Evolutionary conservation across 1,284 basidiomycete genomes (phyloP), one percentile per base, ranked within the genome.

Genomic region (Exobasidium rhododendri): DNA sequence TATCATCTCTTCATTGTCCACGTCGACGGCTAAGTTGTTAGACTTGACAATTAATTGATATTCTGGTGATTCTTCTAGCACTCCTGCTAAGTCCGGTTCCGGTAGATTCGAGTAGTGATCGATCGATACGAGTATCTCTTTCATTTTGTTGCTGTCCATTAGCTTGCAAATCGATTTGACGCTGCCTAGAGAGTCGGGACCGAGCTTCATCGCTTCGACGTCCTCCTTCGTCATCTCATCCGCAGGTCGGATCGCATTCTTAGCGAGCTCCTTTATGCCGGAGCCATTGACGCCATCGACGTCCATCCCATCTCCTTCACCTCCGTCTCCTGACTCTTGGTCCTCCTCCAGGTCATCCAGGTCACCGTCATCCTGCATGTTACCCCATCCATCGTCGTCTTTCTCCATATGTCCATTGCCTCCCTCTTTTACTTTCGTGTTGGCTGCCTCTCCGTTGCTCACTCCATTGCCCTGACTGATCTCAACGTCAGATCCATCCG

Each of bases 21-120:
- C 88, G 73, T 99, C 96, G 20, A 99, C 96, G 0, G 93, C 93
- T 63, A 97, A 83, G 82, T 98, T 99, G 83, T 99, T 99, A 13
- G 94, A 92, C 70, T 91, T 88, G 2, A 99, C 96, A 73, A 98
- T 97, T 63, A 98, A 84, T 64, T 89, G 87, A 82, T 99, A 99
- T 81, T 99, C 96, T 0, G 92, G 91, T 78, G 94, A 94, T 67
- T 94, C 85, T 80, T 94, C 92, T 0, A 92, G 86, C 13, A 91
- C 90, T 44, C 81, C 81, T 85, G 83, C 69, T 66, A 92, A 89
- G 11, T 86, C 84, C 0, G 91, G 87, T 53, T 87, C 87, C 1
- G 89, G 89, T 59, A 88, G 87, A 0, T 83, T 83, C 65, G 89
- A 87, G 80, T 89, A 97, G 73, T 90, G 88, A 71, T 88, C 88